Percentiles rank a stretch among this genome's conserved stretches.
Conservation (phyloP, 2,329 filamentous ascomycete species). For the Aspergillus sp. region DNA sequence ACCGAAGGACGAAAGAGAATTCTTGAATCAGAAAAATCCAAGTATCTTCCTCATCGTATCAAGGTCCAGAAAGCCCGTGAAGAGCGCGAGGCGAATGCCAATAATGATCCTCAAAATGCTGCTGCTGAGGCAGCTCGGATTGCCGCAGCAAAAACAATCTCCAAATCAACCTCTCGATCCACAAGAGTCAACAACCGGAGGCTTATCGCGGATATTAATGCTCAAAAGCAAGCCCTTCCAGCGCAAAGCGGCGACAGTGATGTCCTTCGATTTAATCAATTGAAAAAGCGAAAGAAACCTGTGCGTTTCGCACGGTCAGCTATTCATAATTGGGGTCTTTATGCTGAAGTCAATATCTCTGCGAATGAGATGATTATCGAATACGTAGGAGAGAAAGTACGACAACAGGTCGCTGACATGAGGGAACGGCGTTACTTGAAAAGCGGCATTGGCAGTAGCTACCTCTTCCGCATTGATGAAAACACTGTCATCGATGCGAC, state of each 20-base stretch:
- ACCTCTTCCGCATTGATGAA: conserved; percentile 97
- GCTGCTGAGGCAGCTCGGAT: conserved; percentile 71
- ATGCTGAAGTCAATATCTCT: conserved; percentile 94
- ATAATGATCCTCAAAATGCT: conserved; percentile 63
- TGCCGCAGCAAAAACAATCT: conserved; percentile 74
- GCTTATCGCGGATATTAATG: conserved; percentile 89
- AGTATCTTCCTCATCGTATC: conserved; percentile 96
- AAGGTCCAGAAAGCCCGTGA: conserved; percentile 90
- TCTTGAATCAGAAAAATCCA: conserved; percentile 94
- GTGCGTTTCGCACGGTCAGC: conserved; percentile 97
- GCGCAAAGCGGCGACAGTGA: conserved; percentile 79
- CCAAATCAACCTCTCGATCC: conserved; percentile 86
- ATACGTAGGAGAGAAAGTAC: conserved; percentile 96
- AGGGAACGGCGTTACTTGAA: conserved; percentile 89
- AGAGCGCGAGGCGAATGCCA: conserved; percentile 74
- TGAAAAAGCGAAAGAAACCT: conserved; percentile 99
- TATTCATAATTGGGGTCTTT: conserved; percentile 98
- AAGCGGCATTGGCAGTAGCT: conserved; percentile 95
- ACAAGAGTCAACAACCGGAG: conserved; percentile 96
- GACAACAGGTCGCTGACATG: conserved; percentile 96
- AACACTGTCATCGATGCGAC: conserved; percentile 97
- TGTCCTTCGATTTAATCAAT: conserved; percentile 94
- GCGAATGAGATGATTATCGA: conserved; percentile 99
- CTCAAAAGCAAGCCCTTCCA: conserved; percentile 75
- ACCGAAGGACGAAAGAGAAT: conserved; percentile 96